Conservation (phyloP, 2,329 filamentous ascomycete genomes). For the Fusarium miscanthi region DNA sequence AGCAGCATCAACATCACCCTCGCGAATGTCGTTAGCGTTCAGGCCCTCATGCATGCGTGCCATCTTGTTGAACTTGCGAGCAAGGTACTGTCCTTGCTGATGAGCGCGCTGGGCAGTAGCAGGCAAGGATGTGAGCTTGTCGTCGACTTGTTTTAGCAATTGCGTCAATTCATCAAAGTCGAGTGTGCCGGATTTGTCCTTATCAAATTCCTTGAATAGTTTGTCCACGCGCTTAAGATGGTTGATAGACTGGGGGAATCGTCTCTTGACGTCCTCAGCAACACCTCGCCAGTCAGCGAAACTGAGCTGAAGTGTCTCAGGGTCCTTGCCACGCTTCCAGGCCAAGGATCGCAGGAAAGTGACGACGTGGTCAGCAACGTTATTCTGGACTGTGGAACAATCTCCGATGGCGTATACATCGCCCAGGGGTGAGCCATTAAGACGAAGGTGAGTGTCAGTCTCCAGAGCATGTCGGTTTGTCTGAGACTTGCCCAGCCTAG, state of each 20-base stretch:
- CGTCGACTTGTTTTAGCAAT: constrained; percentile 91
- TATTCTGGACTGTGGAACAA: constrained; percentile 97
- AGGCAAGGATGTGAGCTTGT: constrained; percentile 91
- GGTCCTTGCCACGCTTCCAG: constrained; percentile 91
- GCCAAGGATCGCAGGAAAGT: constrained; percentile 89
- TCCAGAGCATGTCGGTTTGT: constrained; percentile 92
- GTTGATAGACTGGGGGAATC: constrained; percentile 89
- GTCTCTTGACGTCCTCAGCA: constrained; percentile 83
- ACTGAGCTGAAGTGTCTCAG: constrained; percentile 84
- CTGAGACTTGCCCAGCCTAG: constrained; percentile 80
- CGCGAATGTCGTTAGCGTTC: constrained; percentile 80
- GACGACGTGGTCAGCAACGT: constrained; percentile 90
- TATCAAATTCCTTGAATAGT: constrained; percentile 92
- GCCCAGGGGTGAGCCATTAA: constrained; percentile 88
- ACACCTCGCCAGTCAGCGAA: constrained; percentile 91
- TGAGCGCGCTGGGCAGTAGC: constrained; percentile 96
- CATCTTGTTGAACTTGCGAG: constrained; percentile 92
- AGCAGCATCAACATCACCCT: constrained; percentile 91
- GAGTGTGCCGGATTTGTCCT: constrained; percentile 90
- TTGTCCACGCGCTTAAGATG: constrained; percentile 91
- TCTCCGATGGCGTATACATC: constrained; percentile 98
- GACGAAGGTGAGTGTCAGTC: constrained; percentile 90
- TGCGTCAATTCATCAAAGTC: constrained; percentile 93
- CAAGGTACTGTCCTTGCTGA: constrained; percentile 94
- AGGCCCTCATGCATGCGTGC: constrained; percentile 81